Conservation (phyloP, 2,329 filamentous ascomycete genomes). For the Alternaria arbusti region DNA sequence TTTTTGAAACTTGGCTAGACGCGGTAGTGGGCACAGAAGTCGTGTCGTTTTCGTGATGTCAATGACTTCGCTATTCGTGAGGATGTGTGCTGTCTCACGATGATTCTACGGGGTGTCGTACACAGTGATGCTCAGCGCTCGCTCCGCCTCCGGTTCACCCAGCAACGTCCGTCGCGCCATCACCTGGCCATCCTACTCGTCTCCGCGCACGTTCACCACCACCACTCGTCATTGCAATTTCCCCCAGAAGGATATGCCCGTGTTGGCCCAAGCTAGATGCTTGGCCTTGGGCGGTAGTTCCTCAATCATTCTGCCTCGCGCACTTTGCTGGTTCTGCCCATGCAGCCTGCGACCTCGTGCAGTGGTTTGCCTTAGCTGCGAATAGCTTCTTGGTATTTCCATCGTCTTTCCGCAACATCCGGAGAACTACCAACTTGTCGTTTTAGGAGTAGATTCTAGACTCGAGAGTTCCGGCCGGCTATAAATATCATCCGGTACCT, state of each 20-base stretch:
- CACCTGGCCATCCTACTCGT: constrained; percentile 1
- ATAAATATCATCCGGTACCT: constrained; percentile 1
- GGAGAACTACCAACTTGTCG: background rate
- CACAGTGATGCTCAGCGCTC: background rate
- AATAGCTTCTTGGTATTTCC: background rate
- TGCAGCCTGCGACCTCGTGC: background rate
- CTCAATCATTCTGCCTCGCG: background rate
- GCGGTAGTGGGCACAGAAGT: background rate
- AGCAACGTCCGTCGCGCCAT: constrained; percentile 11
- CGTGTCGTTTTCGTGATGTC: constrained; percentile 5
- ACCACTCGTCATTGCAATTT: background rate
- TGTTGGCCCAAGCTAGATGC: background rate
- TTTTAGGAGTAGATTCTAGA: background rate
- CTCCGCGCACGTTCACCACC: constrained; percentile 12
- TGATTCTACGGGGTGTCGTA: background rate
- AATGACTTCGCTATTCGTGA: constrained; percentile 1
- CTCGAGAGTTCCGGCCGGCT: background rate
- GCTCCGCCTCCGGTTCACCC: constrained; percentile 20
- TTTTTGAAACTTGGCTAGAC: constrained; percentile 3
- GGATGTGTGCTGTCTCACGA: constrained; percentile 10
- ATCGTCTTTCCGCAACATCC: constrained; percentile 4
- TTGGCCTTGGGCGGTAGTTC: background rate
- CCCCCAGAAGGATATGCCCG: background rate
- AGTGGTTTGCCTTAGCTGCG: constrained; percentile 1
- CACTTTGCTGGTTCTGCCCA: background rate